A percentile compares a stretch with the other conserved stretches of the same genome.
Conservation (phyloP, 2,329 filamentous ascomycete species). For the Pseudogymnoascus sp. region DNA sequence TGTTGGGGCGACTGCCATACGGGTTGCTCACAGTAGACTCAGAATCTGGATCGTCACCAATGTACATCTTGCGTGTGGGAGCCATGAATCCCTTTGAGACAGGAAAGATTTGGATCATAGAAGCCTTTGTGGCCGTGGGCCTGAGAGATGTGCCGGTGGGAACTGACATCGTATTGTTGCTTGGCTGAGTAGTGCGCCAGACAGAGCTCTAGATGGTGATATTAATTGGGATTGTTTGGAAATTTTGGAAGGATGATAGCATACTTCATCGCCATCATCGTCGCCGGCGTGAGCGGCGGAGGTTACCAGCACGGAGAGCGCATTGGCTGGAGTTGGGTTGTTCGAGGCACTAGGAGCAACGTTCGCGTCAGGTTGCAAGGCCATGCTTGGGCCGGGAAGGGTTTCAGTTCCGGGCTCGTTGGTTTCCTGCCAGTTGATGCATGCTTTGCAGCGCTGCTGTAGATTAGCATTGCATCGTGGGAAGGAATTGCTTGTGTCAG, state of each 20-base stretch:
- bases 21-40: neutral
- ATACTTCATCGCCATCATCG: neutral
- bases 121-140: neutral
- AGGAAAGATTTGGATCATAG: neutral
- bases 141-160: neutral
- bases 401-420: constrained; percentile 15
- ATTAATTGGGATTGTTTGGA: neutral
- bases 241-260: neutral
- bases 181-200: neutral
- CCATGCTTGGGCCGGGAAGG: constrained; percentile 17
- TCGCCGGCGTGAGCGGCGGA: neutral
- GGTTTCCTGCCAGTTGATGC: constrained; percentile 21
- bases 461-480: constrained; percentile 5
- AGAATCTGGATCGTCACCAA: no score
- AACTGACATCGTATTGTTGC: neutral
- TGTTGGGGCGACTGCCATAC: neutral
- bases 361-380: neutral
- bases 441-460: constrained; percentile 33
- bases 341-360: neutral
- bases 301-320: neutral
- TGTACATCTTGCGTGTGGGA: neutral
- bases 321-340: neutral
- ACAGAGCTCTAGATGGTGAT: neutral
- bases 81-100: neutral
- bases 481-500: neutral